Percentiles rank a stretch among this genome's conserved stretches.
phyloP scores from a whole-genome alignment of 148 eudicot genomes.

The Vaccinium macrocarpon region DNA sequence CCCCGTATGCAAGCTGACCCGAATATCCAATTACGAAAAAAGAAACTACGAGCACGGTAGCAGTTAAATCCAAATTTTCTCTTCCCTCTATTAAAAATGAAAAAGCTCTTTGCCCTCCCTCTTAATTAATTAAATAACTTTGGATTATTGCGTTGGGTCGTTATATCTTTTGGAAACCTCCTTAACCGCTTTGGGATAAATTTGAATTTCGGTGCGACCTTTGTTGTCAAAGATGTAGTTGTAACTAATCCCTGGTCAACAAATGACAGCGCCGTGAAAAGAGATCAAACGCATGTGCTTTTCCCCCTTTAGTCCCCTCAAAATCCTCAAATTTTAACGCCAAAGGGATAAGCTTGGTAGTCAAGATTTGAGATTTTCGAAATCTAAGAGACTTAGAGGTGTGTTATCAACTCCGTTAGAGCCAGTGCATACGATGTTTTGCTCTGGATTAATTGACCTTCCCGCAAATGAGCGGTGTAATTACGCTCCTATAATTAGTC shows the following conservation, averaged over 20 bases:
- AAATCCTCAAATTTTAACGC: neutral
- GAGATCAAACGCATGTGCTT: conserved; percentile 14
- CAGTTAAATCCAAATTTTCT: too few species aligned
- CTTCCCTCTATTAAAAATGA: too few species aligned
- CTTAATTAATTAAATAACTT: neutral
- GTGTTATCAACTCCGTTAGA: too few species aligned
- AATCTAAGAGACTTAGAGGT: too few species aligned
- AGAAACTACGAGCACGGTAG: too few species aligned
- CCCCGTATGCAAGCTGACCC: rapidly evolving
- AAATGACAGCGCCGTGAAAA: conserved; percentile 1
- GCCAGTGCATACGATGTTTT: too few species aligned
- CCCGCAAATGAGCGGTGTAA: too few species aligned
- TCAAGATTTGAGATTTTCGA: too few species aligned
- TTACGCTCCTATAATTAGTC: too few species aligned
- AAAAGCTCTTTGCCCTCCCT: neutral
- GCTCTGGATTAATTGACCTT: too few species aligned
- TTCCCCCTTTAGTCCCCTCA: neutral
- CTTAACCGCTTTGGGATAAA: neutral
- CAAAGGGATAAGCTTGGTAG: too few species aligned
- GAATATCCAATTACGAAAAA: too few species aligned
- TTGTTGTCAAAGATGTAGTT: conserved; percentile 11
- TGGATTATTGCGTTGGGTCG: neutral
- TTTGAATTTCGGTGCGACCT: neutral
- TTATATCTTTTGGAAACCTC: neutral
- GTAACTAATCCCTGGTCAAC: neutral